phyloP scores from a whole-genome alignment of 306 rosid genomes.

The Pueraria montana region DNA sequence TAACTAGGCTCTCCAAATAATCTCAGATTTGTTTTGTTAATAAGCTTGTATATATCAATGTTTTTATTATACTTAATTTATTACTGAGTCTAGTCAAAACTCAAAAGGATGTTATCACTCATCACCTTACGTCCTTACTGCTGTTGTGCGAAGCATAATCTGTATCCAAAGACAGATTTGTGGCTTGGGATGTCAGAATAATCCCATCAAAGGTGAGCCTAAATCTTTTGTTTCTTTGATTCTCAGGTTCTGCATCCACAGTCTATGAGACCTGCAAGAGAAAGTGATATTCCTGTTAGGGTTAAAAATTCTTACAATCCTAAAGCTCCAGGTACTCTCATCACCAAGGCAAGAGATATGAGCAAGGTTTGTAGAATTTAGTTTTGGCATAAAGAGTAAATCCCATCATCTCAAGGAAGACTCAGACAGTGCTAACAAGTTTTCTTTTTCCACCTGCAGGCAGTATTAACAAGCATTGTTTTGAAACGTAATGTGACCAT shows the following conservation, averaged over 20 bases:
- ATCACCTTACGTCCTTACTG: conserved; percentile 23
- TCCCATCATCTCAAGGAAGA: conserved; percentile 29
- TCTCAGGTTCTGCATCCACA: conserved; percentile 97
- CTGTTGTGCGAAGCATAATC: not conserved
- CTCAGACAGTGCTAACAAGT: conserved; percentile 15
- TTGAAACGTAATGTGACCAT: conserved; percentile 93
- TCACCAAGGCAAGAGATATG: conserved; percentile 90
- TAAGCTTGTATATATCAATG: not conserved
- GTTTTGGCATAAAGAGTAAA: conserved; percentile 33
- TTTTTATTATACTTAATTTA: conserved; percentile 14
- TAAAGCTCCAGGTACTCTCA: conserved; percentile 95
- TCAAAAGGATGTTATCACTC: conserved; percentile 23
- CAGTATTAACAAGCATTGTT: conserved; percentile 91
- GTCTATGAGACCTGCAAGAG: conserved; percentile 99
- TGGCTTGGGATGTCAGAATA: conserved; percentile 20
- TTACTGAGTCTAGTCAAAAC: conserved; percentile 1
- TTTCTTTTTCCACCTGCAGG: conserved; percentile 68
- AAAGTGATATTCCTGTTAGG: conserved; percentile 96
- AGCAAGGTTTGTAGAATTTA: conserved; percentile 72
- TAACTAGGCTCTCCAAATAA: conserved; percentile 30
- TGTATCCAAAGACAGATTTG: conserved; percentile 4
- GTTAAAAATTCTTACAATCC: conserved; percentile 98
- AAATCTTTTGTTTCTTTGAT: conserved; percentile 37
- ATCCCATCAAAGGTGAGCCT: conserved; percentile 10
- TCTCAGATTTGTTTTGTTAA: conserved; percentile 30